Evolutionary conservation across 208 protist species (phyloP).

Genomic region (Wallacemonas sp.): DNA sequence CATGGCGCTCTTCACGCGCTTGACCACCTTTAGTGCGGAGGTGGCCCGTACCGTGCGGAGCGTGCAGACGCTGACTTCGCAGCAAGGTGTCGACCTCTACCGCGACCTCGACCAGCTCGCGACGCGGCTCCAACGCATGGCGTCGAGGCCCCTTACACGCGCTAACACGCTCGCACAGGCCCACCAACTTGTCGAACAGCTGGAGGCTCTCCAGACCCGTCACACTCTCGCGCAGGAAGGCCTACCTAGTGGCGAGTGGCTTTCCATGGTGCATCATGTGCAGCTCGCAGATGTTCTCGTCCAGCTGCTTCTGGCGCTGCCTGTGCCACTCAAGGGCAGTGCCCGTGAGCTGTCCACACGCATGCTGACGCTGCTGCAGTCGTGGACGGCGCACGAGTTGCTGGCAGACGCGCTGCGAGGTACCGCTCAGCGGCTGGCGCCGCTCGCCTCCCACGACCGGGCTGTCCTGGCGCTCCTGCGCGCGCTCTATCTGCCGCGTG

Average conservation of each 20-base stretch:
- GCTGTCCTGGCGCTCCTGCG: slow-evolving; percentile 36
- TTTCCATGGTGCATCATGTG: slow-evolving; percentile 43
- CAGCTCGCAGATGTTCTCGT: slow-evolving; percentile 30
- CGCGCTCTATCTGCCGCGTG: slow-evolving; percentile 28
- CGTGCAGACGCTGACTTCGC: slow-evolving; percentile 45
- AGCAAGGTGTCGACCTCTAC: slow-evolving; percentile 40
- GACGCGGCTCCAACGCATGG: slow-evolving; percentile 16
- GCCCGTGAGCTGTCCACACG: slow-evolving; percentile 24
- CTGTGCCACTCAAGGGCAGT: slow-evolving; percentile 24
- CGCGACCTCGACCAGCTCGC: slow-evolving; percentile 30
- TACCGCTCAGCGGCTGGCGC: slow-evolving; percentile 23
- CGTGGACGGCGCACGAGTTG: slow-evolving; percentile 15
- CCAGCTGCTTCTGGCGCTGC: slow-evolving; percentile 30
- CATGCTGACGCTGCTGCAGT: slow-evolving; percentile 27
- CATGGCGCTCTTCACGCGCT: slow-evolving; percentile 34
- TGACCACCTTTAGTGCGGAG: slow-evolving; percentile 39
- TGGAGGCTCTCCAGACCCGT: slow-evolving; percentile 29
- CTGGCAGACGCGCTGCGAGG: slow-evolving; percentile 24
- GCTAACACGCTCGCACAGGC: slow-evolving; percentile 37
- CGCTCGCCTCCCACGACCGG: slow-evolving; percentile 35
- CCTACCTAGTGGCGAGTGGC: slow-evolving; percentile 17
- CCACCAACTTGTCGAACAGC: slow-evolving; percentile 24
- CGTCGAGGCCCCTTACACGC: slow-evolving; percentile 27
- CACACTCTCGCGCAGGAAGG: background rate
- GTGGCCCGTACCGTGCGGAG: slow-evolving; percentile 23